Base-by-base conservation (phyloP, 2,329 filamentous ascomycete genomes). In the Emmonsia crescens region DNA sequence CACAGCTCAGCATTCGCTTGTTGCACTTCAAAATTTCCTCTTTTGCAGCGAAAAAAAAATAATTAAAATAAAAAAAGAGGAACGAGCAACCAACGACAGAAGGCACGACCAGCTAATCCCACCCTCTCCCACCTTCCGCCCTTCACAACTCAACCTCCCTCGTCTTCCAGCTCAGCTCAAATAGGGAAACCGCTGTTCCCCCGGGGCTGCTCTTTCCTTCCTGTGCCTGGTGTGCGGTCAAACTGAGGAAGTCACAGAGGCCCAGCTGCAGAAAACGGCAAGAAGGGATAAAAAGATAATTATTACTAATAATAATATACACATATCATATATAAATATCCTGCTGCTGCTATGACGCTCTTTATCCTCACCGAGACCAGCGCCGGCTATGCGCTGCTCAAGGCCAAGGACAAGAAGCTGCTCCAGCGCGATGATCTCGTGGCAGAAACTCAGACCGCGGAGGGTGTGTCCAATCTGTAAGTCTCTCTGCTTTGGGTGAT, bases 351-450 rank as follows among this genome's bases (percentile, higher is more conserved):
- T 67, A 94, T 94, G 89, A 88, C 89, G 79, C 86, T 94, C 75
- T 95, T 96, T 79, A 89, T 96, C 79, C 86, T 96, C 71, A 88
- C 88, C 73, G 92, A 96, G 80, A 96, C 92, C 76, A 90, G 89
- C 78, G 92, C 92, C 70, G 96, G 94, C 76, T 97, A 97, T 81
- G 94, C 92, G 77, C 85, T 99, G 76, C 91, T 99, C 82, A 97
- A 99, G 83, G 89, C 93, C 70, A 91, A 92, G 77, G 93, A 97
- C 84, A 97, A 96, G 85, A 97, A 97, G 82, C 84, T 97, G 63
- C 82, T 99, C 67, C 94, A 96, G 78, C 87, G 89, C 72, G 88
- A 93, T 78, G 86, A 92, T 72, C 78, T 96, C 66, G 83, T 84
- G 60, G 82, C 85, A 66, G 86, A 94, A 75, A 82, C 91, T 64